Evolutionary conservation across 805 yeast genomes (phyloP).

Genomic region (Pachysolen tannophilus): DNA sequence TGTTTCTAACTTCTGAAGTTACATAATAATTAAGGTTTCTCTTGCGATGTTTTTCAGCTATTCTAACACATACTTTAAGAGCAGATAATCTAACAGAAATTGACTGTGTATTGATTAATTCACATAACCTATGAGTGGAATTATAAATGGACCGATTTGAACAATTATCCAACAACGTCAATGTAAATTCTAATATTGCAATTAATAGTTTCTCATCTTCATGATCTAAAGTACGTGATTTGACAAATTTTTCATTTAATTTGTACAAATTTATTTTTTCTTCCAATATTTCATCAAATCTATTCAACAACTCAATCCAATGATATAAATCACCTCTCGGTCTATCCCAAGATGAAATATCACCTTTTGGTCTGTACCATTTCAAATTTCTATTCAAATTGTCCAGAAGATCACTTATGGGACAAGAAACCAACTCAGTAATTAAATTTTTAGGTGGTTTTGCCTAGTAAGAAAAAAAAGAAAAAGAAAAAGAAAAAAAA

Average conservation of each 20-base stretch:
- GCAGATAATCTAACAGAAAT: constrained; percentile 52
- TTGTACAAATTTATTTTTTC: constrained; percentile 44
- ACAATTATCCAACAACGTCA: constrained; percentile 59
- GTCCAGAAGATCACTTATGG: constrained; percentile 19
- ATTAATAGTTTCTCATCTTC: constrained; percentile 41
- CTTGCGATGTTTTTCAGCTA: constrained; percentile 54
- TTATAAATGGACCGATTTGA: constrained; percentile 59
- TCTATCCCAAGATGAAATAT: constrained; percentile 36
- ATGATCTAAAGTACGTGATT: constrained; percentile 33
- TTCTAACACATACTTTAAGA: constrained; percentile 47
- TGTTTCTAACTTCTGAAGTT: constrained; percentile 33
- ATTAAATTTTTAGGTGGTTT: constrained; percentile 23
- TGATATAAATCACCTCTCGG: constrained; percentile 49
- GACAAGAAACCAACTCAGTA: constrained; percentile 19
- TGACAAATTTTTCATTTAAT: constrained; percentile 36
- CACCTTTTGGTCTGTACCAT: constrained; percentile 35
- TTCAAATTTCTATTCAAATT: constrained; percentile 14
- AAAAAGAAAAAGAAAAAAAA: too few relatives aligned
- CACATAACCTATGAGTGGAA: constrained; percentile 53
- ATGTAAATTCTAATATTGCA: constrained; percentile 53
- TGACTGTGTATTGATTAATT: constrained; percentile 51
- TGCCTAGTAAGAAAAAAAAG: too few relatives aligned
- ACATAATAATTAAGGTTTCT: constrained; percentile 32
- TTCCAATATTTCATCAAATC: constrained; percentile 64
- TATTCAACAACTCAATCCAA: constrained; percentile 72